phyloP scores from a whole-genome alignment of 371 early-diverging fungal genomes.

The Apophysomyces trapeziformis region DNA sequence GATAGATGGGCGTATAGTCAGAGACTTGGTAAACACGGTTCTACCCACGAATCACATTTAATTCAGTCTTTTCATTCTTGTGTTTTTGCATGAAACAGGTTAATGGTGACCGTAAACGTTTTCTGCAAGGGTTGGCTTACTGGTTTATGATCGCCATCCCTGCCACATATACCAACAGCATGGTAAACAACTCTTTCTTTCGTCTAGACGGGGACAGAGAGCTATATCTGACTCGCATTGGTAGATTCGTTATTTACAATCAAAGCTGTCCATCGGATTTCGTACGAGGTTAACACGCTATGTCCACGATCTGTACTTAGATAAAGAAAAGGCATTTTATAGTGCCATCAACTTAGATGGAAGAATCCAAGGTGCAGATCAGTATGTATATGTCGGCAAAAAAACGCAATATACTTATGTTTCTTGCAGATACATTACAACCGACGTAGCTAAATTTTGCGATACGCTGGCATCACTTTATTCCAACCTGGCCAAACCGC shows the following conservation, averaged over 20 bases:
- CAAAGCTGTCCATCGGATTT: slow-evolving; percentile 89
- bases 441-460: slow-evolving; percentile 86
- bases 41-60: not conserved
- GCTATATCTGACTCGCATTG: not conserved
- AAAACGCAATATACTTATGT: not conserved
- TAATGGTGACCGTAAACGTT: slow-evolving; percentile 40
- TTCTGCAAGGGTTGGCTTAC: slow-evolving; percentile 64
- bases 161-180: slow-evolving; percentile 97
- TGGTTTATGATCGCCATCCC: slow-evolving; percentile 98
- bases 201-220: not conserved
- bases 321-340: slow-evolving; percentile 79
- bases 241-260: slow-evolving; percentile 86
- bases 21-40: slow-evolving; percentile 75
- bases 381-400: slow-evolving; percentile 47
- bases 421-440: slow-evolving; percentile 68
- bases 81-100: slow-evolving; percentile 23
- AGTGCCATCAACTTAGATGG: slow-evolving; percentile 83
- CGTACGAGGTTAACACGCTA: slow-evolving; percentile 82
- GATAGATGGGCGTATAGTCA: slow-evolving; percentile 93
- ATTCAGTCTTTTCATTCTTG: not conserved
- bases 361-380: slow-evolving; percentile 86
- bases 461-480: slow-evolving; percentile 76
- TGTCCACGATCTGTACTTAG: slow-evolving; percentile 80
- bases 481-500: slow-evolving; percentile 86
- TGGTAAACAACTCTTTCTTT: slow-evolving; percentile 61